phyloP scores from a whole-genome alignment of 2,329 filamentous ascomycete species.

The Penicillium sp. region DNA sequence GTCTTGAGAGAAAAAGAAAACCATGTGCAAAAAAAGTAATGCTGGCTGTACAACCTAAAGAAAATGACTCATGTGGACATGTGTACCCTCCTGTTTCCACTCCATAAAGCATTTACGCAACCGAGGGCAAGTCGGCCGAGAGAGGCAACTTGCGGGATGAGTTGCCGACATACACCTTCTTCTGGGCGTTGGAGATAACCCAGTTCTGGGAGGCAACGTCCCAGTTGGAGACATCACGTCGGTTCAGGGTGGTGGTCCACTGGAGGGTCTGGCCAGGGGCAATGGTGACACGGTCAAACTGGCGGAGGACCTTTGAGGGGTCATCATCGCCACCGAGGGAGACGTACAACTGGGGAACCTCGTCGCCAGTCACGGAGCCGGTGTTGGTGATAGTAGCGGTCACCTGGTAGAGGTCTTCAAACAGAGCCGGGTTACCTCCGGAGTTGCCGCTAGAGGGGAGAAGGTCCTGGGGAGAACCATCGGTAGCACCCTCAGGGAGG shows the following conservation, averaged over 20 bases:
- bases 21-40: slow-evolving; percentile 8
- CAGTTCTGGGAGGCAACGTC: slow-evolving; percentile 78
- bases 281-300: slow-evolving; percentile 76
- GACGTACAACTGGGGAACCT: slow-evolving; percentile 65
- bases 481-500: slow-evolving; percentile 50
- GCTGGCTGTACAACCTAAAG: slow-evolving; percentile 1
- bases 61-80: background rate
- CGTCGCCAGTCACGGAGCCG: slow-evolving; percentile 48
- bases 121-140: slow-evolving; percentile 34
- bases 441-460: slow-evolving; percentile 57
- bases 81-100: background rate
- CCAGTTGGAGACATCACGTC: slow-evolving; percentile 87
- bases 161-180: slow-evolving; percentile 60
- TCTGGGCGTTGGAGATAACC: slow-evolving; percentile 60
- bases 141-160: slow-evolving; percentile 59
- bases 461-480: slow-evolving; percentile 55
- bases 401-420: slow-evolving; percentile 51
- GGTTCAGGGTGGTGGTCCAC: slow-evolving; percentile 68
- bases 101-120: slow-evolving; percentile 17
- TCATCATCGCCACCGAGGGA: slow-evolving; percentile 76
- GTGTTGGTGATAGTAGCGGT: slow-evolving; percentile 53
- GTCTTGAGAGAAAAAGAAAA: background rate
- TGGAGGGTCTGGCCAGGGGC: slow-evolving; percentile 63
- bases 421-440: slow-evolving; percentile 59
- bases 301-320: slow-evolving; percentile 64